A percentile compares a stretch with the other conserved stretches of the same genome.
These are phyloP conservation scores for Chaetomium fimeti DNA, from an alignment of 495 filamentous ascomycete genomes.

Conservation along the genomic window DNA sequence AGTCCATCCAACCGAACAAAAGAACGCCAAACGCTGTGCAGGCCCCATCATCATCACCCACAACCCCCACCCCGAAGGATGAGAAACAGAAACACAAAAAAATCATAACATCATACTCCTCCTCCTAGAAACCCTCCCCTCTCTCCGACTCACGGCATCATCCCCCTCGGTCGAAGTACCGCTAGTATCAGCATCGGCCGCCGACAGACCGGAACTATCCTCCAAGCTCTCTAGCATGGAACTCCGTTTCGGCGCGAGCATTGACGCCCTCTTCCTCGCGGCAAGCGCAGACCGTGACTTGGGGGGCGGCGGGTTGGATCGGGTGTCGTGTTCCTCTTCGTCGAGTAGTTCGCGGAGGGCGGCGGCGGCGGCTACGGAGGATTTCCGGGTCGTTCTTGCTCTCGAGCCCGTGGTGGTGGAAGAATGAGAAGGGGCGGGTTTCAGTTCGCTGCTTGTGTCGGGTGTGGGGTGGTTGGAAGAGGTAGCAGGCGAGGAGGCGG, in stretches of 20 bases:
- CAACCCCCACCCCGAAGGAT: neutral
- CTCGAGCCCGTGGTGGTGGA: neutral
- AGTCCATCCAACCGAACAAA: neutral
- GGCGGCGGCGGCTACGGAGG: slow-evolving; percentile 26
- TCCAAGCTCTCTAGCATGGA: slow-evolving; percentile 21
- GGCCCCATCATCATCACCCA: slow-evolving; percentile 8
- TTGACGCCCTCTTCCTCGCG: slow-evolving; percentile 45
- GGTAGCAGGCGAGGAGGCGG: slow-evolving; percentile 30
- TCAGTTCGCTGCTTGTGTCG: slow-evolving; percentile 1
- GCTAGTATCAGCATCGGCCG: slow-evolving; percentile 12
- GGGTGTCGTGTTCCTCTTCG: slow-evolving; percentile 18
- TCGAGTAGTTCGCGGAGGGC: slow-evolving; percentile 20
- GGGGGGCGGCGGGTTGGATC: slow-evolving; percentile 5
- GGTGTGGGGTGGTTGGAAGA: neutral
- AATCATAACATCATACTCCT: slow-evolving; percentile 60
- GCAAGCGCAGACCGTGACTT: slow-evolving; percentile 25
- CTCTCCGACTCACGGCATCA: neutral
- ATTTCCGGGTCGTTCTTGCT: slow-evolving; percentile 19
- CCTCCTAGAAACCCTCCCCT: slow-evolving; percentile 37
- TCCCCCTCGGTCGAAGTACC: slow-evolving; percentile 31
- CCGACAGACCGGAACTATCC: neutral
- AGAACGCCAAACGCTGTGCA: slow-evolving; percentile 34
- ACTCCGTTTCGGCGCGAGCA: slow-evolving; percentile 39
- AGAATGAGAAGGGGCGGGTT: slow-evolving; percentile 14
- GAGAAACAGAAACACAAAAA: slow-evolving; percentile 8